Evolutionary conservation across 2,329 filamentous ascomycete genomes (phyloP).

Genomic region (Aureobasidium sp.): DNA sequence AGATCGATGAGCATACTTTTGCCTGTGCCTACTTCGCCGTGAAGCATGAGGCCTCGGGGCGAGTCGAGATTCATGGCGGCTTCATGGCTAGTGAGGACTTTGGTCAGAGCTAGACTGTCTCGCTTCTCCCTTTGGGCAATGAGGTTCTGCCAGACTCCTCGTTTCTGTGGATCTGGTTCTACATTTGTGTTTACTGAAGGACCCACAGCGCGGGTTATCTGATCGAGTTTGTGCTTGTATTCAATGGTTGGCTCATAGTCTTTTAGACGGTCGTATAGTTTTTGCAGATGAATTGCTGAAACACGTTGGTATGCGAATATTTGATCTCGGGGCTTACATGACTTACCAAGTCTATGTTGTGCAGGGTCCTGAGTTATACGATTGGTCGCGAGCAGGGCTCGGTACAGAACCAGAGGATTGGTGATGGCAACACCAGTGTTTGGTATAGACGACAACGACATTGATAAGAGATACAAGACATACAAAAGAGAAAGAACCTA

Average conservation of each 20-base stretch:
- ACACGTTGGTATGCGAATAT: not conserved
- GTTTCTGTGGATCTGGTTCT: constrained; percentile 16
- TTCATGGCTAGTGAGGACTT: constrained; percentile 63
- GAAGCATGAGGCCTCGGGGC: constrained; percentile 67
- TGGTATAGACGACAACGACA: constrained; percentile 14
- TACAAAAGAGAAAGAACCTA: not conserved
- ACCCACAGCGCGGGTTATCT: constrained; percentile 45
- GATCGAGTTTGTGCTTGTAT: constrained; percentile 59
- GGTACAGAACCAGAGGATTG: constrained; percentile 71
- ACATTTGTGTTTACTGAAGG: constrained; percentile 19
- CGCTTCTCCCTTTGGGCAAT: constrained; percentile 48
- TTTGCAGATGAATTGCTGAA: constrained; percentile 64
- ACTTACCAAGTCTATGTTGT: constrained; percentile 55
- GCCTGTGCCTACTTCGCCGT: constrained; percentile 75
- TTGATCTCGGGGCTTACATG: not conserved
- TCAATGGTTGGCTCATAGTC: constrained; percentile 69
- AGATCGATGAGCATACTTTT: constrained; percentile 82
- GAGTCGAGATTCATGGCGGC: constrained; percentile 64
- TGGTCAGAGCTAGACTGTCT: constrained; percentile 55
- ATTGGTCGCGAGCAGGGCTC: constrained; percentile 60
- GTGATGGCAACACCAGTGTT: constrained; percentile 41
- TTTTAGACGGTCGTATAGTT: constrained; percentile 67
- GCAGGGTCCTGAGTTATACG: constrained; percentile 62
- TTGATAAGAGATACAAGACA: not conserved
- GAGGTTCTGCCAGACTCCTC: constrained; percentile 47